Base-by-base conservation (phyloP, 2,329 filamentous ascomycete species). In the Ophiostoma piceae region DNA sequence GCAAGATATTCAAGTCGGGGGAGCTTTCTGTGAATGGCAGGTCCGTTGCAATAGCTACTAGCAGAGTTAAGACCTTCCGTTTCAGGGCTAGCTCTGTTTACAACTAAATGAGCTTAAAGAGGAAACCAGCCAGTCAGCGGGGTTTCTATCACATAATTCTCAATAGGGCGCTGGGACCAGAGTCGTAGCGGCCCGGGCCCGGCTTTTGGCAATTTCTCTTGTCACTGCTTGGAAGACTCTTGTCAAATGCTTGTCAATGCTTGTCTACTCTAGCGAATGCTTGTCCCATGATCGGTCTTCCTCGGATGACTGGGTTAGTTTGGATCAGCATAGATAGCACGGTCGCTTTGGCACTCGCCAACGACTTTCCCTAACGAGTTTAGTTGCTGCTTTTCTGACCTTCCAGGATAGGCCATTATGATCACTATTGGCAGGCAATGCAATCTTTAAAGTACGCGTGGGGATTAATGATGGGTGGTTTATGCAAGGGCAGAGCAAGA, bases 161-260 rank as follows among this genome's bases (percentile, higher is more conserved):
- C 5, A 35, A 35, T 47, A 19, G 16, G 26, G 57, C 8, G 57
- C 57, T 29, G 57, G 57, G 57, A 32, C 57, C 12, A 60, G 57
- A 16, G 57, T 60, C 29, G 54, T 19, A 60, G 26, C 57, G 57
- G 57, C 57, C 54, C 57, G 57, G 26, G 26, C 12, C 57, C 57
- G 26, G n/a, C 57, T 26, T 29, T n/a, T 29, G 22, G 32, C 1
- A 12, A 7, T 60, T 12, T 60, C 12, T 29, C 14, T 60, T 32
- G 57, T 16, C 26, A 19, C 11, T 60, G 12, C 54, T 60, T 16
- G 57, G 43, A 19, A 19, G 16, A 7, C 6, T 54, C 51, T 54
- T 47, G 43, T n/a, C n/a, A 57, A 57, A 60, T 60, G 57, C 57
- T 60, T 60, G 57, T 60, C 16, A 16, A 60, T 60, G 57, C 57